These are phyloP conservation scores for Monosporascus cannonballus DNA, from an alignment of 2,329 filamentous ascomycete species.

Conservation along the genomic window DNA sequence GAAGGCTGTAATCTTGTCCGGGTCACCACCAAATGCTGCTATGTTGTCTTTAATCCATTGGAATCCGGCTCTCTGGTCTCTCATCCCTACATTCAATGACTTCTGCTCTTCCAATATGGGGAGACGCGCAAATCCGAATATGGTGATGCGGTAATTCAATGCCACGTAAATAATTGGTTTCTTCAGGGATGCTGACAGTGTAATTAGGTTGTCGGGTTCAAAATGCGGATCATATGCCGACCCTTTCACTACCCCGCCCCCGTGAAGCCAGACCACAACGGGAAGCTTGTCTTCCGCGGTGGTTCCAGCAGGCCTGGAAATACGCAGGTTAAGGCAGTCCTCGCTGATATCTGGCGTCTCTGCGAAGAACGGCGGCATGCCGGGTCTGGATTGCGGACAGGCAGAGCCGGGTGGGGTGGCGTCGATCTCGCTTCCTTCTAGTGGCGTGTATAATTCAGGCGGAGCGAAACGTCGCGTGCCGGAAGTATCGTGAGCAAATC, in stretches of 20 bases:
- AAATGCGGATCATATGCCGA: conserved; percentile 19
- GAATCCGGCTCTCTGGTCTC: conserved; percentile 18
- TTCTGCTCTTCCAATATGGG: conserved; percentile 18
- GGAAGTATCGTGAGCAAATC: conserved; percentile 21
- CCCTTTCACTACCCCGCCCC: conserved; percentile 21
- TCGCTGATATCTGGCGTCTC: conserved; percentile 20
- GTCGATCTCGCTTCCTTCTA: conserved; percentile 14
- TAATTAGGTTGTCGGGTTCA: conserved; percentile 17
- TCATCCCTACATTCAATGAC: conserved; percentile 21
- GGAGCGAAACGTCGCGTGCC: conserved; percentile 20
- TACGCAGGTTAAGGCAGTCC: conserved; percentile 21
- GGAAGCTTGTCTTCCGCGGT: conserved; percentile 13
- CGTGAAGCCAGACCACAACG: conserved; percentile 19
- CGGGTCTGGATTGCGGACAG: conserved; percentile 19
- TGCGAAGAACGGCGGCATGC: conserved; percentile 18
- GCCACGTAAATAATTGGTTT: conserved; percentile 21
- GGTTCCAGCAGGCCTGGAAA: conserved; percentile 17
- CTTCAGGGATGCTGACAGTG: conserved; percentile 7
- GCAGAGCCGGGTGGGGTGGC: conserved; percentile 18
- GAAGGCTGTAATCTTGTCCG: conserved; percentile 15
- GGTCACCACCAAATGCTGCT: conserved; percentile 20
- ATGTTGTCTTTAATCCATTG: conserved; percentile 26
- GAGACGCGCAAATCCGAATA: conserved; percentile 26
- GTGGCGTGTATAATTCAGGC: conserved; percentile 17
- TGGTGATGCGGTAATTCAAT: conserved; percentile 22